Base-by-base conservation (phyloP, 1,284 basidiomycete genomes). In the Omphalotus olearius region DNA sequence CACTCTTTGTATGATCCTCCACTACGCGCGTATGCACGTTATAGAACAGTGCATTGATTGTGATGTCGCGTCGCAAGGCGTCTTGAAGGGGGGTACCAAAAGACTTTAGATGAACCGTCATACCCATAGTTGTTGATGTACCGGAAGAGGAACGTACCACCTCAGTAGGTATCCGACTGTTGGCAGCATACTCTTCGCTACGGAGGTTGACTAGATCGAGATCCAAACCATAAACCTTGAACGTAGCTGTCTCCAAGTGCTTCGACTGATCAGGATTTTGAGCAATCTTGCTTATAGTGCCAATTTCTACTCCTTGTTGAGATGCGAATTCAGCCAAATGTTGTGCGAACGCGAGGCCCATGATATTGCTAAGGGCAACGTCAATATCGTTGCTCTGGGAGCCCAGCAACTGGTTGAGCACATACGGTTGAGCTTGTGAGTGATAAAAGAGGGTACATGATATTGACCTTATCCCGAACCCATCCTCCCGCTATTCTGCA, bases 191-290 rank as follows among this genome's bases (percentile, higher is more conserved):
- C 59, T 90, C 93, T 67, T 98, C 97, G 56, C 86, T 91, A 53
- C 97, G 75, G 44, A 99, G 73, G 64, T 98, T 98, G 10, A 99
- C 97, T 62, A 98, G 88, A 68, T 99, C 97, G 48, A 99, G 75
- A 53, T 94, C 91, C 43, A 92, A 72, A 2, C 83, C 94, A 45
- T 93, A 75, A 23, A 99, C 74, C 28, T 80, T 83, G 28, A 93
- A 89, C n/a, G 88, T 89, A 0, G 94, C 96, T 0, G 97, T 98
- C 70, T 99, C 96, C 33, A 99, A 78, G 69, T 98, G 97, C 68
- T 99, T 99, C 51, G 92, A 96, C 71, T 99, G 97, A 44, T 96
- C 93, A 0, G 97, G 96, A 62, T 99, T 98, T 56, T 88, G 88
- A 49, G 91, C 92, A 53, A 99, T 94, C 63, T 87, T 92, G 18